Evolutionary conservation across 345 rosid species (phyloP), one percentile per base, ranked within the genome.

Genomic region (Anastatica hierochuntica): DNA sequence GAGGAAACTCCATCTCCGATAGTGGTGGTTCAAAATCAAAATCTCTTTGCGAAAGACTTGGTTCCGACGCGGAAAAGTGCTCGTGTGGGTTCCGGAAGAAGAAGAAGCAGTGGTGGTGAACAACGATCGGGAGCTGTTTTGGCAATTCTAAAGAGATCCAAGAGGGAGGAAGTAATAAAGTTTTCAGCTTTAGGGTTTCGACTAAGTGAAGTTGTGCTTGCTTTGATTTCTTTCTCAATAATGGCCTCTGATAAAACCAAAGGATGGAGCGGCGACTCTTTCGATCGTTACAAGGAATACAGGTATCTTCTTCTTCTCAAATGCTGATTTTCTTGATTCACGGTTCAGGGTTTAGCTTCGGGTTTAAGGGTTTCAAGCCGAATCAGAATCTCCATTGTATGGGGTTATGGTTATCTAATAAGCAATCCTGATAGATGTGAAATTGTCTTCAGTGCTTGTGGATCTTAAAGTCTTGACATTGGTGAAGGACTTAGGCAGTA

Each of bases 201-300:
- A 52, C 16, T 94, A 30, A 65, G 80, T 56, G 94, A 83, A 58
- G 58, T 79, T 37, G 73, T 79, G 33, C 44, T 88, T 55, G 79
- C 97, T 47, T 68, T 88, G 82, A 82, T 89, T 52, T 94, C 99
- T 8, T 88, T 94, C 58, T 82, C 97, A 2, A 74, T 94, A 8
- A 85, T 94, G 97, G 97, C 97, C 1, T 88, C 99, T 30, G 82
- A 88, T 72, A 83, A 62, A 77, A 94, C 97, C n/a, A 77, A 80
- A 60, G 99, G 99, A 2, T 94, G 97, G 99, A 82, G 94, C 21
- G 99, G 99, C 19, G 99, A 94, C 54, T 94, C 99, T 37, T 94
- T 72, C 26, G 85, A 94, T 56, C 94, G 97, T 29, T 94, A 94
- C 61, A 80, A 55, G 70, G 99, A 88, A 58, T 94, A 83, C 75